Base-by-base conservation (phyloP, 352 stramenopile species). In the Phytophthora meadii region DNA sequence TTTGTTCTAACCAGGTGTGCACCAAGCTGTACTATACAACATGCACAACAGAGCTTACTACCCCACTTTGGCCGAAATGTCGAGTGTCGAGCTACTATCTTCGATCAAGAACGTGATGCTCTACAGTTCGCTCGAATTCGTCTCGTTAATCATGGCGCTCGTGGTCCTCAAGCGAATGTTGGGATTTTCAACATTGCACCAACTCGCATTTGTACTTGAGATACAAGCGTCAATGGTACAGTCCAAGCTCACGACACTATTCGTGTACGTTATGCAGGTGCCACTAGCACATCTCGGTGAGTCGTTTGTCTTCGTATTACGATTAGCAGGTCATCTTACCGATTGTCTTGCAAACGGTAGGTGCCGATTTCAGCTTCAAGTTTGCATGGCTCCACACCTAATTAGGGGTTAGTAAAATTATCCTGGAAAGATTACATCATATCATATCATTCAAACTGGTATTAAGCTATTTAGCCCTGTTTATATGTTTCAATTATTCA, bases 171-270 rank as follows among this genome's bases (percentile, higher is more conserved):
- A 65, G 45, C 47, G 39, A 9, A 67, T 37, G 36, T 49, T 73
- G 7, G 47, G 54, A 0, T 59, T 75, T 28, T 78, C 71, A 15
- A 32, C 60, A 2, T 4, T 74, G 4, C 61, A 54, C 4, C 72
- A 81, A 50, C 51, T 81, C 0, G 53, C 63, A 2, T 81, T 84
- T 36, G 72, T 84, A 22, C 50, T 83, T 5, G 58, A 75, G 22
- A 72, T 6, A 0, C 68, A 81, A 17, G 24, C 42, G 14, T 25
- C 32, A 7, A 55, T 64, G 10, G 53, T 81, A 0, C 68, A 80
- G 32, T 71, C 64, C 48, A 80, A 76, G 32, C 52, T 79, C 0
- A 32, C 61, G 0, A 53, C 66, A 0, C 68, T 73, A 25, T 62
- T 74, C 15, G 52, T 76, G 25, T 83, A 78, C 42, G 54, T 77